These are phyloP conservation scores for Ilex asprella DNA, from an alignment of 257 asterid genomes.

Conservation along the genomic window DNA sequence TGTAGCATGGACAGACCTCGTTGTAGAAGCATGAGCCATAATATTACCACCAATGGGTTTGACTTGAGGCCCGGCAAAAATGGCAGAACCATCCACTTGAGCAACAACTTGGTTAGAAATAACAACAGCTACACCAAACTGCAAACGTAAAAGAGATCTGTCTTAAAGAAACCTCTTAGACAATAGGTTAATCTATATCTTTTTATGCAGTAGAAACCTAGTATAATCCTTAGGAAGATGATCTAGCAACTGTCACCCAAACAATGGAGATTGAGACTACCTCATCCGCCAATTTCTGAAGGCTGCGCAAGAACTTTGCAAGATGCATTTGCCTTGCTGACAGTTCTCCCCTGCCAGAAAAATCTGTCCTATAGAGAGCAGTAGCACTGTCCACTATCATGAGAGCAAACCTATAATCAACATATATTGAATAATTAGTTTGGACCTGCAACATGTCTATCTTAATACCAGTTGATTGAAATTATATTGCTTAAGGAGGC, in stretches of 20 bases:
- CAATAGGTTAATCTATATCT: too few relatives aligned
- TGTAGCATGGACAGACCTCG: constrained; percentile 39
- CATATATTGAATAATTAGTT: not conserved
- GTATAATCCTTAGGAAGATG: not conserved
- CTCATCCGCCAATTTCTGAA: constrained; percentile 96
- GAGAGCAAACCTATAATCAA: constrained; percentile 74
- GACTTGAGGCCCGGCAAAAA: constrained; percentile 81
- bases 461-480: too few relatives aligned
- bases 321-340: constrained; percentile 99
- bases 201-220: not conserved
- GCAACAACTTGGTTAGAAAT: constrained; percentile 98
- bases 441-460: too few relatives aligned
- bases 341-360: constrained; percentile 90
- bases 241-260: not conserved
- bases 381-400: constrained; percentile 97
- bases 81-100: constrained; percentile 94
- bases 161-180: too few relatives aligned
- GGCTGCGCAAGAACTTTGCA: constrained; percentile 94
- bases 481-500: too few relatives aligned
- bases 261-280: constrained; percentile 19
- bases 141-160: constrained; percentile 8
- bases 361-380: constrained; percentile 94
- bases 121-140: constrained; percentile 94
- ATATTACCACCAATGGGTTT: constrained; percentile 97
- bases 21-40: constrained; percentile 96